phyloP scores from a whole-genome alignment of 345 rosid genomes.

The Leavenworthia alabamica region DNA sequence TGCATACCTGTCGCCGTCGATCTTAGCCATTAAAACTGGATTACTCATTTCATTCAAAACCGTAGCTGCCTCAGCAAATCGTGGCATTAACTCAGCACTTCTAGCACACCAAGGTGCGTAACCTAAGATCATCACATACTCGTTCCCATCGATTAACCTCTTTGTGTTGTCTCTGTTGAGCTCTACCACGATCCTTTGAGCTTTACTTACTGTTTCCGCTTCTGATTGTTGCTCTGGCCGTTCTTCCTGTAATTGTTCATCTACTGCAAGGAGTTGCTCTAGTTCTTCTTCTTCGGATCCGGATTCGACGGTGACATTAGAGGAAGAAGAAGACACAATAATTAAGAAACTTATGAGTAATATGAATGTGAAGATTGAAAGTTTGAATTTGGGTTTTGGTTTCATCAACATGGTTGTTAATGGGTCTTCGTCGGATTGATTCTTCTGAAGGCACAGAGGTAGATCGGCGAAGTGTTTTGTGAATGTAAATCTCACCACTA shows the following conservation, averaged over 20 bases:
- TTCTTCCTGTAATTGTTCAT: slow-evolving; percentile 43
- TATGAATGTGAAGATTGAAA: slow-evolving; percentile 35
- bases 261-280: slow-evolving; percentile 58
- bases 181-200: slow-evolving; percentile 74
- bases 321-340: slow-evolving; percentile 23
- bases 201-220: slow-evolving; percentile 66
- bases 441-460: neutral
- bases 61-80: slow-evolving; percentile 84
- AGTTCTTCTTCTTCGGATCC: slow-evolving; percentile 29
- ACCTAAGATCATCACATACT: slow-evolving; percentile 67
- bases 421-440: slow-evolving; percentile 5
- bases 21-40: slow-evolving; percentile 64
- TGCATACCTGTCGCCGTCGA: slow-evolving; percentile 72
- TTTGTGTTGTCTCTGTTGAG: slow-evolving; percentile 48
- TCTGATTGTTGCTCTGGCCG: slow-evolving; percentile 41
- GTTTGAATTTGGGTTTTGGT: slow-evolving; percentile 42
- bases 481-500: too few species aligned
- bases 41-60: slow-evolving; percentile 56
- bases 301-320: too few species aligned
- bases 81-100: slow-evolving; percentile 98
- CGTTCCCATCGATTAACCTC: slow-evolving; percentile 45
- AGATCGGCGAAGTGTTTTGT: neutral
- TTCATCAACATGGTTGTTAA: neutral
- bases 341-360: slow-evolving; percentile 33
- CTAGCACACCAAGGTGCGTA: slow-evolving; percentile 86